A percentile compares a stretch with the other conserved stretches of the same genome.
Conservation (phyloP, 352 stramenopile species). For the Phytophthora pistaciae region DNA sequence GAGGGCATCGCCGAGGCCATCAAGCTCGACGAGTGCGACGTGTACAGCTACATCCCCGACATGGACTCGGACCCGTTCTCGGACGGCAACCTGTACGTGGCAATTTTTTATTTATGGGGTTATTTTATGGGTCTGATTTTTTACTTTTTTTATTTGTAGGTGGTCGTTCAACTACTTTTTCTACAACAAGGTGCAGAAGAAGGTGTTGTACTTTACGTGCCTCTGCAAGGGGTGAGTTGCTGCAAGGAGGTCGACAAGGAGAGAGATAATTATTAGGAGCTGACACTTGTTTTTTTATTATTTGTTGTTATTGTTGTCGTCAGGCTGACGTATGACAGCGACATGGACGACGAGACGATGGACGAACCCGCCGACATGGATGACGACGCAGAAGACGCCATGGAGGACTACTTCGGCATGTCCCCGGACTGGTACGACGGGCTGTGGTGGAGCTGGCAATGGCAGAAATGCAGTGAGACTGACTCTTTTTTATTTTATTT, state of each 20-base stretch:
- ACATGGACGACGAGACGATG: constrained; percentile 87
- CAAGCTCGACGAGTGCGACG: constrained; percentile 90
- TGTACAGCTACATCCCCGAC: constrained; percentile 95
- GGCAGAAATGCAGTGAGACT: background rate
- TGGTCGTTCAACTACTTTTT: constrained; percentile 98
- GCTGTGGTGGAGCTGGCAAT: background rate
- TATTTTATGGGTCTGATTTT: background rate
- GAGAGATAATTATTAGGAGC: background rate
- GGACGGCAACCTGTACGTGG: constrained; percentile 84
- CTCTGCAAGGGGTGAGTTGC: constrained; percentile 87
- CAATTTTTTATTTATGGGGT: background rate
- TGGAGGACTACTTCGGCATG: constrained; percentile 91
- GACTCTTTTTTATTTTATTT: background rate
- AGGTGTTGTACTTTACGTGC: constrained; percentile 95
- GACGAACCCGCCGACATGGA: constrained; percentile 72
- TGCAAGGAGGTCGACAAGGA: background rate
- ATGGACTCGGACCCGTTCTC: constrained; percentile 95
- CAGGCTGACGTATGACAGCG: constrained; percentile 69
- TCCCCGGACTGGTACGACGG: constrained; percentile 79
- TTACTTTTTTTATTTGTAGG: constrained; percentile 24
- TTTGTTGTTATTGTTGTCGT: constrained; percentile 8
- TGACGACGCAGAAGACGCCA: constrained; percentile 80
- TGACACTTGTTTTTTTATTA: constrained; percentile 1
- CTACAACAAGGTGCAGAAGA: constrained; percentile 94
- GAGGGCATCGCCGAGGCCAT: constrained; percentile 91